Conservation (phyloP, 176 grass and related monocot species). For the Alopecurus myosuroides region DNA sequence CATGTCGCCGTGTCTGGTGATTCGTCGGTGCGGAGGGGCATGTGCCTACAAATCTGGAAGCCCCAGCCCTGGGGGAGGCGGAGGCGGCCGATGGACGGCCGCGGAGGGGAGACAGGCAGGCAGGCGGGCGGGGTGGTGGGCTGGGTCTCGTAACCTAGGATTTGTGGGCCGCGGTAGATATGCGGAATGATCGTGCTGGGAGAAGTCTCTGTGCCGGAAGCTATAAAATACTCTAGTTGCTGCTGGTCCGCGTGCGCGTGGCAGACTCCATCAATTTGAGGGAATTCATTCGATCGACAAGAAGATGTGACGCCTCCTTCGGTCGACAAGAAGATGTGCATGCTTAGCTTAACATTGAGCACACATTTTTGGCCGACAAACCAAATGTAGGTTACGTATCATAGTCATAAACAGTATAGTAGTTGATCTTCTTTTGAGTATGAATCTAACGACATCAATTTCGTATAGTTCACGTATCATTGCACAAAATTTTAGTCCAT, state of each 20-base stretch:
- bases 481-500: too few species aligned
- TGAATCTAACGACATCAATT: too few species aligned
- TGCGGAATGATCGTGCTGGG: not conserved
- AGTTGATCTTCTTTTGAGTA: too few species aligned
- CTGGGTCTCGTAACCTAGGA: not conserved
- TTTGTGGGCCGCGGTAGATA: not conserved
- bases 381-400: too few species aligned
- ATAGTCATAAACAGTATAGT: too few species aligned
- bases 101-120: not conserved
- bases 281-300: not conserved
- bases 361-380: too few species aligned
- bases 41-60: not conserved
- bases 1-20: slow-evolving; percentile 35
- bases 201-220: not conserved
- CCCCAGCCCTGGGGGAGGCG: not conserved
- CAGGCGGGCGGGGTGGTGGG: not conserved
- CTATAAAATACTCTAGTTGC: not conserved
- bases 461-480: too few species aligned
- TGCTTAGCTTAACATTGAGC: too few species aligned
- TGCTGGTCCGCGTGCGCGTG: not conserved
- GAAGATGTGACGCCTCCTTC: too few species aligned
- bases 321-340: too few species aligned
- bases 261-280: not conserved
- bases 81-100: not conserved
- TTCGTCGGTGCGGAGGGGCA: not conserved